These are phyloP conservation scores for Solanum hybrid DNA, from an alignment of 305 asterid species.

Conservation along the genomic window DNA sequence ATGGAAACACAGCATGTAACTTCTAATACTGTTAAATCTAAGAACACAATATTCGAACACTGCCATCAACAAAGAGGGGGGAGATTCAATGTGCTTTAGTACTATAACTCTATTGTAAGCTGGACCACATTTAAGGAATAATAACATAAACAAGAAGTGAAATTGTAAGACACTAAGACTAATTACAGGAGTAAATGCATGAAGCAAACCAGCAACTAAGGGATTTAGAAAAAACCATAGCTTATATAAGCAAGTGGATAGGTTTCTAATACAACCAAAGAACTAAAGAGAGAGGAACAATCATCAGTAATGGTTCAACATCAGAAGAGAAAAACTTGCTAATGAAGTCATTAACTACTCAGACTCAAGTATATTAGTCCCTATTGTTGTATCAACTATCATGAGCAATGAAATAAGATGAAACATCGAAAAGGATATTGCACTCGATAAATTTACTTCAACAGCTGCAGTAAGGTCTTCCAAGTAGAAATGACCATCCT, in stretches of 20 bases:
- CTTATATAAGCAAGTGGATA: neutral
- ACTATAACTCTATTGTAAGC: neutral
- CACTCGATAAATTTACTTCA: slow-evolving; percentile 75
- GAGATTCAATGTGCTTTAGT: neutral
- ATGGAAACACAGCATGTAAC: slow-evolving; percentile 26
- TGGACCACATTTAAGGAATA: neutral
- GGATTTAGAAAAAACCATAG: neutral
- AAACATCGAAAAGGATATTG: slow-evolving; percentile 69
- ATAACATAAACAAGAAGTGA: neutral
- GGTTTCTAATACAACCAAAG: neutral
- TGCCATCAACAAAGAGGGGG: neutral
- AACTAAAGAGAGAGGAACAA: neutral
- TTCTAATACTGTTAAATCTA: neutral
- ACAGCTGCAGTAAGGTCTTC: slow-evolving; percentile 93
- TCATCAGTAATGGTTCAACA: neutral
- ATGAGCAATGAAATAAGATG: neutral
- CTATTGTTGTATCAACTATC: neutral
- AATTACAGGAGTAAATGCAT: neutral
- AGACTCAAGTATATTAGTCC: neutral
- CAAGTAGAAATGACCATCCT: slow-evolving; percentile 95
- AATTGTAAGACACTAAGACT: neutral
- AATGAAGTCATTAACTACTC: neutral
- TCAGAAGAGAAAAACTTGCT: neutral
- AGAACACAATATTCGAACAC: neutral
- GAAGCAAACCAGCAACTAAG: neutral